Base-by-base conservation (phyloP, 2,329 filamentous ascomycete genomes). In the Corynespora cassiicola region DNA sequence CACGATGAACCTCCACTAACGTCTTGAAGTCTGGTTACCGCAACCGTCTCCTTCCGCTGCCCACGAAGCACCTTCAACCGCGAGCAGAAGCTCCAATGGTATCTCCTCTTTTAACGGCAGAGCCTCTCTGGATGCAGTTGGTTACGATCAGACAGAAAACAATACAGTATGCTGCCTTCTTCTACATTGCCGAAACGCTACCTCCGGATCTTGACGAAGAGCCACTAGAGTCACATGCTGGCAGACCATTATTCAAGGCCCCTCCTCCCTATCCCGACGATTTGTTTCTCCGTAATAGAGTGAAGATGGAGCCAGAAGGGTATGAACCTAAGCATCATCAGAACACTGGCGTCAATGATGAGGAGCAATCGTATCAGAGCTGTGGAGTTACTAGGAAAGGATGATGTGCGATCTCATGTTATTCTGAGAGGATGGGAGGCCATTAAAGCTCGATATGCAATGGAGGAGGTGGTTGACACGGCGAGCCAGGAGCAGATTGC, bases 141-240 rank as follows among this genome's bases (percentile, higher is more conserved):
- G 42, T 73, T 36, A 73, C 73, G 2, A 34, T 73, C 28, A 53
- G 42, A 1, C 37, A 54, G 16, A 23, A 31, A 2, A 36, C 50
- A 2, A 56, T 45, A 14, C 74, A 76, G 49, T 77, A 76, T 39
- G 47, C 75, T 7, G 54, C 75, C 4, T 74, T 69, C 46, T 76
- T 73, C 74, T 75, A 75, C 45, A 63, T 72, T 21, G 70, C 71
- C 3, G 74, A 77, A 45, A 75, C 72, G 1, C 52, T 77, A 4
- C 70, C 73, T 2, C 70, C 70, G 2, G 49, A 52, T 6, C 36
- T 68, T 4, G 66, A 70, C 39, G 43, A 36, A 11, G 54, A 51
- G 18, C n/a, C n/a, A n/a, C 44, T 62, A 2, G 50, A 52, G 15
- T 52, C 53, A 3, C 37, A 54, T 19, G 39, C 45, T 2, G 53